These are phyloP conservation scores for Mortierella sp. DNA, from an alignment of 371 early-diverging fungal genomes.

Conservation along the genomic window DNA sequence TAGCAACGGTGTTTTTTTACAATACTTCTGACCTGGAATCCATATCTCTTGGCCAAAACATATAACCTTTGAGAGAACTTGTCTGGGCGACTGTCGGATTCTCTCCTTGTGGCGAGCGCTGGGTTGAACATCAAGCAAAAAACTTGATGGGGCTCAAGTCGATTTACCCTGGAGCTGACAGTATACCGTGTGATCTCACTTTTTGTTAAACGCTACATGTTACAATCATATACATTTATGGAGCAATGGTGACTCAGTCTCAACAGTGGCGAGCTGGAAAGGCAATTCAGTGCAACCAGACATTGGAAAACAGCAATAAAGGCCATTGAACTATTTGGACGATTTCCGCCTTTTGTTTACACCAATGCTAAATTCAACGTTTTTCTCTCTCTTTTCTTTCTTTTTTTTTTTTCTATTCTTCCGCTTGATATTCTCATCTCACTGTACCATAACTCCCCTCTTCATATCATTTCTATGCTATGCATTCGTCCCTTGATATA, in stretches of 20 bases:
- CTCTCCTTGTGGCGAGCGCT: too few species aligned
- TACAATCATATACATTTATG: too few species aligned
- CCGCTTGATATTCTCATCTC: background rate
- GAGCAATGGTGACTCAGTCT: background rate
- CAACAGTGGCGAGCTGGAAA: background rate
- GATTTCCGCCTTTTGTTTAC: background rate
- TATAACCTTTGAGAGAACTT: background rate
- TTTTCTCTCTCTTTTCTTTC: constrained; percentile 1
- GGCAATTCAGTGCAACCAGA: background rate
- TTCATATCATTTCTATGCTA: background rate
- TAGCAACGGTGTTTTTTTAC: background rate
- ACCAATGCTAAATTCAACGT: constrained; percentile 3
- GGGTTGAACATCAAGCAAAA: too few species aligned
- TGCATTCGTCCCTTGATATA: background rate
- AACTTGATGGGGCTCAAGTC: too few species aligned
- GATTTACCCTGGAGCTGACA: too few species aligned
- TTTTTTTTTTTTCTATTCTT: constrained; percentile 5
- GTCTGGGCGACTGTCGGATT: too few species aligned
- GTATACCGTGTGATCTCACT: too few species aligned
- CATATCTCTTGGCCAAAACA: background rate
- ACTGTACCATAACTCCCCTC: constrained; percentile 4
- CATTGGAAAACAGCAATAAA: constrained; percentile 34
- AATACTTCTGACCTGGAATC: background rate
- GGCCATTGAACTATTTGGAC: constrained; percentile 14
- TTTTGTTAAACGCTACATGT: too few species aligned